Evolutionary conservation across 306 rosid genomes (phyloP).

Genomic region (Trichosanthes truncata): DNA sequence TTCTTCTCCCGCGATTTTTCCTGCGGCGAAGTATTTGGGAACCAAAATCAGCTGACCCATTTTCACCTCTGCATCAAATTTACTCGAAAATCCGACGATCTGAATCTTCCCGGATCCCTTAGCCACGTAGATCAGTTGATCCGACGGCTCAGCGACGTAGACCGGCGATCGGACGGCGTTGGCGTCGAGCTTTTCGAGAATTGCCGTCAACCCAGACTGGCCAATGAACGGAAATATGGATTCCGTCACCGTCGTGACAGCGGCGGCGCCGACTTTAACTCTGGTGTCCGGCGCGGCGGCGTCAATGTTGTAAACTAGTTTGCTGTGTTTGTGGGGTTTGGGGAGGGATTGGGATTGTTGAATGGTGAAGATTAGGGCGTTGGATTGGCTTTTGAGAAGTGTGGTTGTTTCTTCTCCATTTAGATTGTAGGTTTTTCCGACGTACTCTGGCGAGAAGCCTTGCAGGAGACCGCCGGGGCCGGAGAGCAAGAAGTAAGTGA

Average conservation of each 20-base stretch:
- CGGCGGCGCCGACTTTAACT: neutral
- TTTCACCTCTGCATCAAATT: constrained; percentile 27
- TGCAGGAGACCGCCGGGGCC: constrained; percentile 31
- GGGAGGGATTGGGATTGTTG: constrained; percentile 20
- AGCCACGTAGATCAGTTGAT: constrained; percentile 39
- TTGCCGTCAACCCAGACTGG: constrained; percentile 36
- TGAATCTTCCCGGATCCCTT: constrained; percentile 40
- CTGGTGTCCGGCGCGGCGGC: constrained; percentile 3
- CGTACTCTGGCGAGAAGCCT: constrained; percentile 39
- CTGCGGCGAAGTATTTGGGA: constrained; percentile 39
- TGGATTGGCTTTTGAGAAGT: constrained; percentile 38
- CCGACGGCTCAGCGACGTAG: constrained; percentile 15
- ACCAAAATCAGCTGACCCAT: constrained; percentile 46
- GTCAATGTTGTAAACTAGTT: constrained; percentile 33
- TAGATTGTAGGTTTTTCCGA: constrained; percentile 15
- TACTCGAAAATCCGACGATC: constrained; percentile 33
- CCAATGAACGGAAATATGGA: constrained; percentile 30
- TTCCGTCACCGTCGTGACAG: constrained; percentile 14
- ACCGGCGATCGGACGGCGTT: constrained; percentile 29
- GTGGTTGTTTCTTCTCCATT: constrained; percentile 21
- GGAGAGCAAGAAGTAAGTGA: constrained; percentile 35
- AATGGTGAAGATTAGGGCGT: constrained; percentile 22
- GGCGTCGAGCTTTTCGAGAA: constrained; percentile 28
- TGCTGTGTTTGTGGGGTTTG: constrained; percentile 16
- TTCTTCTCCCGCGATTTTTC: constrained; percentile 33